Base-by-base conservation (phyloP, 2,329 filamentous ascomycete genomes). In the Aspergillus ruber region DNA sequence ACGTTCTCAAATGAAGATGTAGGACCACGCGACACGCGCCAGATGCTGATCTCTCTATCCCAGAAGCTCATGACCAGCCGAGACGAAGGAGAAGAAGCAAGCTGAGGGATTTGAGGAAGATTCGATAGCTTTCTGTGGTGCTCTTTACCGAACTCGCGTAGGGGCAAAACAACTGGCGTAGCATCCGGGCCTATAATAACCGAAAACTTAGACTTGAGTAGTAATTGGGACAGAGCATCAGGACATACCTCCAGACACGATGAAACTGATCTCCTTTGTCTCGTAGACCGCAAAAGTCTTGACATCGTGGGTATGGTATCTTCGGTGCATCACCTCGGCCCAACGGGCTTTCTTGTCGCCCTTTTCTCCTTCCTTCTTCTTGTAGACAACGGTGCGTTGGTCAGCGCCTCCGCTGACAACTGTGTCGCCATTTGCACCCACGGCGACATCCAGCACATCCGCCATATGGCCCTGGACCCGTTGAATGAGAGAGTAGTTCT, bases 341-440 rank as follows among this genome's bases (percentile, higher is more conserved):
- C 93, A 98, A 62, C 84, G 81, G 55, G 66, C 68, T 45, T 77
- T 74, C 49, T 77, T 78, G 18, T 80, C 74, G 41, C 78, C 77
- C 48, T 72, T 73, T 48, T 66, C 65, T 46, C 60, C 69, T 42
- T 60, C 67, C 55, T 67, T 71, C 56, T 84, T 82, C 65, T 84
- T 86, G 72, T 94, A 95, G 41, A 91, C 75, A 5, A 90, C 85
- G 2, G 93, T 94, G 53, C 86, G 81, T 56, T 88, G 84, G 65
- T 98, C 93, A 76, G 95, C 93, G 47, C 93, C 90, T 51, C 89
- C 90, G 59, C 90, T 95, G 58, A 95, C 78, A 17, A 98, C 86
- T 17, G 84, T 82, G 17, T 82, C 82, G 13, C 91, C 91, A 62
- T 95, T 88, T 4, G 80, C 77, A 60, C 86, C 94, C 25, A 84